phyloP scores from a whole-genome alignment of 768 basidiomycete species.

The Phlebiopsis gigantea region DNA sequence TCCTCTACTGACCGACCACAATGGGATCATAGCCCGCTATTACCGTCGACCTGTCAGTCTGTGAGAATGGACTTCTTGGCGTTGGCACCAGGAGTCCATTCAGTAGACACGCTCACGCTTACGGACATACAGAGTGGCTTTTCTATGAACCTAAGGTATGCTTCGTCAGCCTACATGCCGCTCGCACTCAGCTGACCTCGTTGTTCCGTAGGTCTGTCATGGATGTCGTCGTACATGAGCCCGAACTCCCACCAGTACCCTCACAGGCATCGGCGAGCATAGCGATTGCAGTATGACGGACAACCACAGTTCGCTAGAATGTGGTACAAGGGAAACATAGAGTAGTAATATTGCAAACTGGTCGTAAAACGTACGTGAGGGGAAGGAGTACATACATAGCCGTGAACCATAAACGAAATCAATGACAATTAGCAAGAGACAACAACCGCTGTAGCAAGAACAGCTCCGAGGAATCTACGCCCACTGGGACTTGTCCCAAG shows the following conservation, averaged over 20 bases:
- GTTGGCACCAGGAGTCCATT: constrained; percentile 72
- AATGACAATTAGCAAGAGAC: background rate
- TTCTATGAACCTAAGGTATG: constrained; percentile 69
- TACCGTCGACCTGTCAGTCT: constrained; percentile 80
- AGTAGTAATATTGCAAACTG: background rate
- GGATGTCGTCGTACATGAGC: constrained; percentile 15
- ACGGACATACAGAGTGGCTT: constrained; percentile 73
- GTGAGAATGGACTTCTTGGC: constrained; percentile 85
- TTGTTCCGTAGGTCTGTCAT: constrained; percentile 10
- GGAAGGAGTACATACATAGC: constrained; percentile 4
- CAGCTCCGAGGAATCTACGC: constrained; percentile 32
- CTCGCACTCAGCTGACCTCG: background rate
- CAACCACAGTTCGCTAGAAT: no score
- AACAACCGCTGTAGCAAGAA: background rate
- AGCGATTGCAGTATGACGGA: background rate
- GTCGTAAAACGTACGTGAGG: background rate
- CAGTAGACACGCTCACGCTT: constrained; percentile 64
- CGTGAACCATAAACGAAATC: background rate
- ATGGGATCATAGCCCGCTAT: constrained; percentile 50
- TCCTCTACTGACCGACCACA: background rate
- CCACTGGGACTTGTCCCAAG: constrained; percentile 85
- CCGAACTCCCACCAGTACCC: constrained; percentile 1
- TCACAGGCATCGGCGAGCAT: background rate
- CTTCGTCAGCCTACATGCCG: background rate
- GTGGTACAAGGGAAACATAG: background rate